phyloP scores from a whole-genome alignment of 495 filamentous ascomycete species.

The Pseudoneurospora amorphoporcata region DNA sequence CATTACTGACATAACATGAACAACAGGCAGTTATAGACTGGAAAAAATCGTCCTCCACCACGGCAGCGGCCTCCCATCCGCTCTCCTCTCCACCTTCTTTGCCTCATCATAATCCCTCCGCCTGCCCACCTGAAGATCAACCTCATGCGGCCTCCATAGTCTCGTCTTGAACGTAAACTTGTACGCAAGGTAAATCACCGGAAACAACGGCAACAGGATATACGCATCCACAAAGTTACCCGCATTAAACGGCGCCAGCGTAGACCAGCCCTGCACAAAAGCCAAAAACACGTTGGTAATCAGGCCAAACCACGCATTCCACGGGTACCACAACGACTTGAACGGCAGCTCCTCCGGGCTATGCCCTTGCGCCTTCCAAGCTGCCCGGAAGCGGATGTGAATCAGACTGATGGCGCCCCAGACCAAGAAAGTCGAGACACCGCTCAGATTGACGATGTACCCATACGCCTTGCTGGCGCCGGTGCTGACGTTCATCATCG shows the following conservation, averaged over 20 bases:
- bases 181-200: conserved; percentile 45
- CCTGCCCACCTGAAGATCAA: conserved; percentile 51
- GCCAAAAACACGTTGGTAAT: conserved; percentile 51
- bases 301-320: conserved; percentile 51
- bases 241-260: conserved; percentile 45
- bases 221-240: conserved; percentile 57
- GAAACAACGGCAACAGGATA: conserved; percentile 55
- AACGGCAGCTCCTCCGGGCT: conserved; percentile 44
- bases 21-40: conserved; percentile 3
- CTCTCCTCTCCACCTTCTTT: conserved; percentile 11
- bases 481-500: conserved; percentile 52
- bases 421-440: conserved; percentile 56
- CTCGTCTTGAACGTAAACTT: conserved; percentile 51
- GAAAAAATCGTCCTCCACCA: conserved; percentile 20
- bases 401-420: conserved; percentile 56
- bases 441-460: conserved; percentile 38
- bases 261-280: conserved; percentile 52
- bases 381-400: conserved; percentile 57
- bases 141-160: conserved; percentile 40
- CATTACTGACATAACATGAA: background rate
- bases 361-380: conserved; percentile 47
- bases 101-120: conserved; percentile 36
- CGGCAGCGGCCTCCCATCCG: conserved; percentile 1
- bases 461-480: conserved; percentile 47
- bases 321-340: conserved; percentile 49